phyloP scores from a whole-genome alignment of 495 filamentous ascomycete species.

The Hypoxylon fuscum region DNA sequence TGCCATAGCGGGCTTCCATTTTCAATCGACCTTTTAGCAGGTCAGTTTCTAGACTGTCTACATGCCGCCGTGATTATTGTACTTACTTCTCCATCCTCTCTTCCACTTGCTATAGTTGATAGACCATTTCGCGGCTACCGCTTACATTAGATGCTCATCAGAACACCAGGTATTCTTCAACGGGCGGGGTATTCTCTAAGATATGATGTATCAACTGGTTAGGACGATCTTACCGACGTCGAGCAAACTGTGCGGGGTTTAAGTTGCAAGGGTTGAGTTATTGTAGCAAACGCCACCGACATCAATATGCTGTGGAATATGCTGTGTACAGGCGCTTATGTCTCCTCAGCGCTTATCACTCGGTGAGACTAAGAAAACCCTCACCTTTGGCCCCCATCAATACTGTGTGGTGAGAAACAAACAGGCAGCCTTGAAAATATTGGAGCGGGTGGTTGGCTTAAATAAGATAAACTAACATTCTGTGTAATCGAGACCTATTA shows the following conservation, averaged over 20 bases:
- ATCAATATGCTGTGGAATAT: background rate
- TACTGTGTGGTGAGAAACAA: too few species aligned
- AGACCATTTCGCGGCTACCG: too few species aligned
- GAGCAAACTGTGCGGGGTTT: background rate
- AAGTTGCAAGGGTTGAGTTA: background rate
- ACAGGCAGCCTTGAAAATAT: too few species aligned
- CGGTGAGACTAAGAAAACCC: background rate
- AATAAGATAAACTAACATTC: too few species aligned
- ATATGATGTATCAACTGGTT: too few species aligned
- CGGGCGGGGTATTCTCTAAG: too few species aligned
- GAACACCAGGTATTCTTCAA: too few species aligned
- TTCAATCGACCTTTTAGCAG: background rate
- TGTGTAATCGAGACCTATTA: too few species aligned
- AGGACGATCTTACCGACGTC: background rate
- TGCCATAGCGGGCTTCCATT: slow-evolving; percentile 24
- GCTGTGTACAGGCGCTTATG: background rate
- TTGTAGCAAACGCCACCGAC: background rate
- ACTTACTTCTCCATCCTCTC: background rate
- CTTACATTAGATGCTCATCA: background rate
- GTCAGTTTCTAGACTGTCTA: background rate
- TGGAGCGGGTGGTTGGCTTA: too few species aligned
- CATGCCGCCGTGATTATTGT: background rate
- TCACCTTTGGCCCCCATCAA: too few species aligned
- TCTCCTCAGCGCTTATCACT: background rate
- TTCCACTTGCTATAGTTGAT: background rate